A percentile compares a stretch with the other conserved stretches of the same genome.
phyloP scores from a whole-genome alignment of 2,329 filamentous ascomycete genomes.

The Cladophialophora exuberans region DNA sequence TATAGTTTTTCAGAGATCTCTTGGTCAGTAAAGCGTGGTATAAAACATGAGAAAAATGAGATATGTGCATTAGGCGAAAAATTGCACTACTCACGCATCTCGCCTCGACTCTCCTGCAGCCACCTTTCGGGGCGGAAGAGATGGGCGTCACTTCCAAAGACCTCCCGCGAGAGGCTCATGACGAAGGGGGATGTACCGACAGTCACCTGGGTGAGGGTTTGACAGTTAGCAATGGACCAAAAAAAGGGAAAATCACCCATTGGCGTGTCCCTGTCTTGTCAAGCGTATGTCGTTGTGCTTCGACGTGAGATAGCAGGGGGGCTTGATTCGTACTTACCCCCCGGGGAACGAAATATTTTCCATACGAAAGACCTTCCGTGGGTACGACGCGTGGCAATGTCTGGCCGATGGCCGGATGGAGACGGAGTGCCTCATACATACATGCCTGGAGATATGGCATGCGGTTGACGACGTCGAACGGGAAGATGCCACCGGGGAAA shows the following conservation, averaged over 20 bases:
- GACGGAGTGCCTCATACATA: conserved; percentile 35
- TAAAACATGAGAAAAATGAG: neutral
- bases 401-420: conserved; percentile 18
- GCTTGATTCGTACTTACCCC: too few relatives aligned
- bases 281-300: too few relatives aligned
- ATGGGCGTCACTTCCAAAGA: conserved; percentile 51
- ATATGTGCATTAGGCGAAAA: neutral
- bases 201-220: conserved; percentile 3
- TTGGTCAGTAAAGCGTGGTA: neutral
- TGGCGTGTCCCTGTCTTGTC: too few relatives aligned
- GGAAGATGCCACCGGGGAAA: neutral
- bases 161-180: conserved; percentile 69
- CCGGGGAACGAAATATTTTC: neutral
- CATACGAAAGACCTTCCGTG: conserved; percentile 19
- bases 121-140: conserved; percentile 31
- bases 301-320: too few relatives aligned
- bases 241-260: neutral
- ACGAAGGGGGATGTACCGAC: conserved; percentile 45
- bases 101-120: conserved; percentile 22
- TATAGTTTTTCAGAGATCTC: too few relatives aligned
- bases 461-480: neutral
- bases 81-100: conserved; percentile 8
- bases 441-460: conserved; percentile 39
- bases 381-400: conserved; percentile 24
- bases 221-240: neutral